A percentile compares a stretch with the other conserved stretches of the same genome.
These are phyloP conservation scores for Nicotiana sylvestris DNA, from an alignment of 257 asterid species.

Conservation along the genomic window DNA sequence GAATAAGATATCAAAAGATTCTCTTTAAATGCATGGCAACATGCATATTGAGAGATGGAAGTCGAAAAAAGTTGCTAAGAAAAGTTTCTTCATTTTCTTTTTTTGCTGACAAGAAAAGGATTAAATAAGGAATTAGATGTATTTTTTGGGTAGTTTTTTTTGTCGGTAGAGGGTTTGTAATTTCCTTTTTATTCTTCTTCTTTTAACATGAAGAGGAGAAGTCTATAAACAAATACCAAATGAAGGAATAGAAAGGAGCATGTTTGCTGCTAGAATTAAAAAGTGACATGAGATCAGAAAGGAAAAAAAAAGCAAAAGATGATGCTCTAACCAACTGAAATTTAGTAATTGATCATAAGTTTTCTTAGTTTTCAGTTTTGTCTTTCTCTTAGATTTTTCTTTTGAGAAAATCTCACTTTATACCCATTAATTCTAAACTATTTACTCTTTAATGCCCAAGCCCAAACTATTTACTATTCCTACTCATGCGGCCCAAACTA, in stretches of 20 bases:
- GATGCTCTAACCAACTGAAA: neutral
- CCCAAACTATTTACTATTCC: too few relatives aligned
- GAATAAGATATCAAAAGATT: too few relatives aligned
- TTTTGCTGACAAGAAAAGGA: neutral
- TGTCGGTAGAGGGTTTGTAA: neutral
- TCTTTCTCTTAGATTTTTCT: neutral
- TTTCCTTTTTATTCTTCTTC: neutral
- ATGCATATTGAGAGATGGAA: neutral
- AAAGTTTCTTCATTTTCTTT: neutral
- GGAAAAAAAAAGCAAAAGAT: neutral
- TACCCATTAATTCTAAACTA: too few relatives aligned
- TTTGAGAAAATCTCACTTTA: too few relatives aligned
- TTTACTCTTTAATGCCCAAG: too few relatives aligned
- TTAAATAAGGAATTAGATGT: neutral
- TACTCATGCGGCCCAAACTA: too few relatives aligned
- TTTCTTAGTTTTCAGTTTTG: neutral
- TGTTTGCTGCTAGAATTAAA: neutral
- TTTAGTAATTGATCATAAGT: neutral
- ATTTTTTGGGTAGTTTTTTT: neutral
- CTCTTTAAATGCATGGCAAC: too few relatives aligned
- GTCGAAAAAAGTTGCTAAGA: neutral
- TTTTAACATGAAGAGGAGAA: neutral
- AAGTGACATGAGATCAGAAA: neutral
- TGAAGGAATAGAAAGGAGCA: neutral
- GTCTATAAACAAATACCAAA: neutral